phyloP scores from a whole-genome alignment of 1,284 basidiomycete species.

The Apiotrichum veenhuisii region DNA sequence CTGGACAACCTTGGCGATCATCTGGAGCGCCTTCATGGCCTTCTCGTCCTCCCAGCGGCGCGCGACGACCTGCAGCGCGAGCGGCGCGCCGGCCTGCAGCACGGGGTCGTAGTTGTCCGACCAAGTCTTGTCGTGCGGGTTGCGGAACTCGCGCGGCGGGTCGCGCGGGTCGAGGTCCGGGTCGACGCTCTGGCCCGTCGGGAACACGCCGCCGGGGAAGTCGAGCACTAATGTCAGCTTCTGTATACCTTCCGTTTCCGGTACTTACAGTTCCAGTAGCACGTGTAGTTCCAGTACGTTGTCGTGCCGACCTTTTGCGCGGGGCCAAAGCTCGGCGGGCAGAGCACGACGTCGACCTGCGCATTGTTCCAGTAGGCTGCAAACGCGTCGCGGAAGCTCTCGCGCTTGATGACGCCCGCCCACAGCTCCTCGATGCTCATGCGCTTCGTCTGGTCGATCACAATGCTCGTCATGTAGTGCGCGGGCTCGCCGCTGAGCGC shows the following conservation, averaged over 20 bases:
- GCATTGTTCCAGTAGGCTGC: constrained; percentile 21
- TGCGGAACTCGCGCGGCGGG: constrained; percentile 36
- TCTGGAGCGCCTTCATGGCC: background rate
- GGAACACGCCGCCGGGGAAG: constrained; percentile 63
- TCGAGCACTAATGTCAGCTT: constrained; percentile 53
- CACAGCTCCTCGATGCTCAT: no score
- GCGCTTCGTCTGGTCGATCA: background rate
- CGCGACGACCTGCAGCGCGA: no score
- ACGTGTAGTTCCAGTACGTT: constrained; percentile 55
- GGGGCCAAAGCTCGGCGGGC: constrained; percentile 32
- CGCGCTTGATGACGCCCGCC: constrained; percentile 6
- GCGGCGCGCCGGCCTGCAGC: no score
- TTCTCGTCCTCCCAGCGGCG: constrained; percentile 26
- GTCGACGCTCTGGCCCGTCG: constrained; percentile 53
- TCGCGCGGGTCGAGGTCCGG: constrained; percentile 1
- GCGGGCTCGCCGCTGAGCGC: constrained; percentile 31
- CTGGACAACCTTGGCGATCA: background rate
- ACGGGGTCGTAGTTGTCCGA: background rate
- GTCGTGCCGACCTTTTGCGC: constrained; percentile 33
- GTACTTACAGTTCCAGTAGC: constrained; percentile 48
- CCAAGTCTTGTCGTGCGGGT: background rate
- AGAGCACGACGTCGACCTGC: constrained; percentile 3
- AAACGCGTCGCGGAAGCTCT: constrained; percentile 8
- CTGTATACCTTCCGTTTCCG: background rate
- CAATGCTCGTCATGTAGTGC: constrained; percentile 12